Base-by-base conservation (phyloP, 805 yeast genomes). In the Suhomyces sp. region DNA sequence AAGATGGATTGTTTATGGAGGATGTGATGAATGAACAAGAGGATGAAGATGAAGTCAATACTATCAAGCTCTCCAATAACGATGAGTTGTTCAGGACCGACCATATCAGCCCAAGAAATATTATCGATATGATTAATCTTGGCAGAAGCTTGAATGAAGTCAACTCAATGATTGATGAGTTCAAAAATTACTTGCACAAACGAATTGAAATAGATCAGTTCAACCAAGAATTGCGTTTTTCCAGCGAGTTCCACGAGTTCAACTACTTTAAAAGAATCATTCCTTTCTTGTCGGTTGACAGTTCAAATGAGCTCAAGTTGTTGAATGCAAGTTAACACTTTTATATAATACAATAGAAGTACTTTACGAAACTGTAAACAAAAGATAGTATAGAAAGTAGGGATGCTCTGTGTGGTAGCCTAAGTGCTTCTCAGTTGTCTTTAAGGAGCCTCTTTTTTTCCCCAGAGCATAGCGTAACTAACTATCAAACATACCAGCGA, bases 71-170 rank as follows among this genome's bases (percentile, higher is more conserved):
- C 13, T 31, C 27, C 15, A 29, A 44, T 45, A 50, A 48, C 19
- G 47, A 47, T 6, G 49, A 44, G 9, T 47, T 54, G 40, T 54
- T 54, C 44, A 27, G 45, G 2, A n/a, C 42, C 33, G 7, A 27
- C n/a, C 19, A 40, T 10, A 13, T 9, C 36, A 12, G 19, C 29
- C 40, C 53, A 27, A 46, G 35, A 17, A 27, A 41, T 4, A n/a
- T 41, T 12, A 51, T 58, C n/a, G 68, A 68, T 44, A 59, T 62
- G 57, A 55, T 65, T 10, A 67, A 64, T 42, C 59, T 79, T 33
- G 86, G 85, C 9, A 75, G 76, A 51, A 70, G 81, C 7, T 59
- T 83, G 49, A 79, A 77, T 58, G 88, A 83, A 58, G 80, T 84
- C 78, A 76, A 78, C 52, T 31, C 53, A 3, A 64, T 72, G 42